These are phyloP conservation scores for Trichomonas tenax DNA, from an alignment of 208 protist genomes.

Conservation along the genomic window DNA sequence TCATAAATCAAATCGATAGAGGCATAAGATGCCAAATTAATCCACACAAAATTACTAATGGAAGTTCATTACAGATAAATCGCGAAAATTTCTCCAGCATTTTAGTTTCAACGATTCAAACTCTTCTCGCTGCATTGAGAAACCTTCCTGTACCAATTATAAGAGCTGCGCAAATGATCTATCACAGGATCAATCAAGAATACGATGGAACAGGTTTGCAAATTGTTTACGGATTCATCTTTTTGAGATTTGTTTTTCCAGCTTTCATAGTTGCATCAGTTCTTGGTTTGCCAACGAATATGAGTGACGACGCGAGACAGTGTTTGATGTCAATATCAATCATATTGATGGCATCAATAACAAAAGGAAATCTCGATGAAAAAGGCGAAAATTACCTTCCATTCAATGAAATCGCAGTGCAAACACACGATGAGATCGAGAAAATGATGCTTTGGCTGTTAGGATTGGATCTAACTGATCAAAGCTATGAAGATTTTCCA, in stretches of 20 bases:
- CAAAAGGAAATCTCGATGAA: background rate
- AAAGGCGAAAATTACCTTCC: background rate
- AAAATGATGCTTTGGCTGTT: background rate
- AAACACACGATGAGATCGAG: background rate
- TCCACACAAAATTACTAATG: background rate
- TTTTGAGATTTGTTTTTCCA: background rate
- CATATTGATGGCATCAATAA: background rate
- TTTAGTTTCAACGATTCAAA: background rate
- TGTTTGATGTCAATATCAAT: background rate
- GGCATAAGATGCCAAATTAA: background rate
- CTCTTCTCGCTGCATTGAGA: background rate
- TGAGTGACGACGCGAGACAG: background rate
- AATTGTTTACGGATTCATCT: background rate
- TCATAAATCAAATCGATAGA: background rate
- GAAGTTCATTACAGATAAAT: background rate
- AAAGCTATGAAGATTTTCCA: background rate
- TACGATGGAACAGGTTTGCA: background rate
- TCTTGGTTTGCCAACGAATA: background rate
- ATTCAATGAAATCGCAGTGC: background rate
- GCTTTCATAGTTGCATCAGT: background rate
- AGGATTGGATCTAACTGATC: background rate
- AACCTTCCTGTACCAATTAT: background rate
- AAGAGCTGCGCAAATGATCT: background rate
- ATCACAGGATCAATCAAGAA: background rate
- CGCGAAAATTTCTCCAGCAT: background rate